Conservation (phyloP, 2,329 filamentous ascomycete species). For the Tolypocladium tropicale region DNA sequence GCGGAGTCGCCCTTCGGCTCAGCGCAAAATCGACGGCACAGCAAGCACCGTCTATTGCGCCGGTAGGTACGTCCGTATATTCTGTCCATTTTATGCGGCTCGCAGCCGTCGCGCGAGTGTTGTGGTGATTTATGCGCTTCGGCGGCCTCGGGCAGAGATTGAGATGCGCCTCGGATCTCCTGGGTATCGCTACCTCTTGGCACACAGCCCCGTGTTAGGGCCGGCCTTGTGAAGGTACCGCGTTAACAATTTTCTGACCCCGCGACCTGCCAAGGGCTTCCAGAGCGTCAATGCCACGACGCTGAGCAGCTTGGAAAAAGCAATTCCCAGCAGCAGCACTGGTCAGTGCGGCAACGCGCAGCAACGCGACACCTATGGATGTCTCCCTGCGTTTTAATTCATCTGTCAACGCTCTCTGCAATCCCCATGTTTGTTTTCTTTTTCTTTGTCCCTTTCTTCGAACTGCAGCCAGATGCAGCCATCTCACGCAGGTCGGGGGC, state of each 20-base stretch:
- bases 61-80: too few species aligned
- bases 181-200: slow-evolving; percentile 16
- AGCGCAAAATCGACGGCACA: neutral
- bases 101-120: neutral
- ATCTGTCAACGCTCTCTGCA: neutral
- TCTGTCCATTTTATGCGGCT: neutral
- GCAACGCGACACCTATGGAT: neutral
- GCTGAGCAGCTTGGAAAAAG: neutral
- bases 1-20: neutral
- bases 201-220: slow-evolving; percentile 11
- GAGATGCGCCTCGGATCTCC: slow-evolving; percentile 17
- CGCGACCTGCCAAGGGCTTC: slow-evolving; percentile 7
- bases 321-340: neutral
- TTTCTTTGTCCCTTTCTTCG: neutral
- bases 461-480: neutral
- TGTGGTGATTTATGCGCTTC: neutral
- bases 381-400: neutral
- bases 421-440: neutral
- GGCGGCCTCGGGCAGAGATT: slow-evolving; percentile 14
- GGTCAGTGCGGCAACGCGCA: neutral
- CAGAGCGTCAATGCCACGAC: neutral
- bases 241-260: slow-evolving; percentile 25
- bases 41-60: neutral
- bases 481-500: neutral
- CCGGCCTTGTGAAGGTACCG: slow-evolving; percentile 19